These are phyloP conservation scores for Ceratocystis colombiana DNA, from an alignment of 2,329 filamentous ascomycete genomes.

Conservation along the genomic window DNA sequence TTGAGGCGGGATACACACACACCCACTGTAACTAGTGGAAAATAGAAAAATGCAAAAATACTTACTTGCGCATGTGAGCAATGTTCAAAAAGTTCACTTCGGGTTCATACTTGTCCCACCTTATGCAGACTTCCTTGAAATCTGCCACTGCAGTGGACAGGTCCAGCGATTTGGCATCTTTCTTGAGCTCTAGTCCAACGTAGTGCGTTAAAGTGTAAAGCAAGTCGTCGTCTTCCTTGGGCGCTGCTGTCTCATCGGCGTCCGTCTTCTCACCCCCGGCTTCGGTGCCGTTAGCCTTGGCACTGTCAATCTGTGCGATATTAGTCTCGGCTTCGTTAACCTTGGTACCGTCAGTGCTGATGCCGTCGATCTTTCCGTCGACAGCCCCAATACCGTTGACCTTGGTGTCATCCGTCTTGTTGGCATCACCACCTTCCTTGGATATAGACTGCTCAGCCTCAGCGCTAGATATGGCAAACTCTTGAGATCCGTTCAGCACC, in stretches of 20 bases:
- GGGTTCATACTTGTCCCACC: constrained; percentile 63
- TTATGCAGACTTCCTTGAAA: constrained; percentile 73
- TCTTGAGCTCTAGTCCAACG: constrained; percentile 71
- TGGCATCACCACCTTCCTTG: constrained; percentile 28
- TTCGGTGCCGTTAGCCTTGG: constrained; percentile 26
- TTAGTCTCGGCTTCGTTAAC: too few relatives aligned
- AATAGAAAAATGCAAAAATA: constrained; percentile 24
- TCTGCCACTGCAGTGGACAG: constrained; percentile 72
- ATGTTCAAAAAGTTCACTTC: constrained; percentile 71
- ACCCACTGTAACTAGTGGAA: not conserved
- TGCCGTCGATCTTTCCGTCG: constrained; percentile 28
- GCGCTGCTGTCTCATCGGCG: constrained; percentile 28
- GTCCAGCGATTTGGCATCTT: constrained; percentile 67
- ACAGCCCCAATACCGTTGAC: constrained; percentile 31
- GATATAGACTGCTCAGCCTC: not conserved
- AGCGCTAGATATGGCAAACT: constrained; percentile 34
- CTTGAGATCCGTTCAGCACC: constrained; percentile 45
- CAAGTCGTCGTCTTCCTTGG: constrained; percentile 30
- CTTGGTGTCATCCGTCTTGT: constrained; percentile 34
- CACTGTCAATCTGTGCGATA: too few relatives aligned
- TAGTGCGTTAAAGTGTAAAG: constrained; percentile 91
- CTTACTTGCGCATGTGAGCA: constrained; percentile 77
- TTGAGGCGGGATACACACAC: not conserved
- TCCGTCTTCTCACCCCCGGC: constrained; percentile 30
- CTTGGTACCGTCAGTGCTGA: too few relatives aligned